A percentile compares a stretch with the other conserved stretches of the same genome.
Evolutionary conservation across 495 filamentous ascomycete genomes (phyloP).

Genomic region (Hypoxylon fragiforme): DNA sequence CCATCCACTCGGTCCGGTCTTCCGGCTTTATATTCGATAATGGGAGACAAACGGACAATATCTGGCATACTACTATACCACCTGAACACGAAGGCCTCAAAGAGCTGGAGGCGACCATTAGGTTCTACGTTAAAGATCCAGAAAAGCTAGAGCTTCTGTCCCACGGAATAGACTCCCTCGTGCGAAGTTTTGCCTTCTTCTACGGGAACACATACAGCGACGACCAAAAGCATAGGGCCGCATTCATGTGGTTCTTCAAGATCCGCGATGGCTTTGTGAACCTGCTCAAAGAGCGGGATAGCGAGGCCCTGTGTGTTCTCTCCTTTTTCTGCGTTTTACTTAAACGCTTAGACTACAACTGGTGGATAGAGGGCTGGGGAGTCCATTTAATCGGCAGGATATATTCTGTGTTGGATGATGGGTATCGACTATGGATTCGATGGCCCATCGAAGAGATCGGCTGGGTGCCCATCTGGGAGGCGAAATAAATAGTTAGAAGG

Average conservation of each 20-base stretch:
- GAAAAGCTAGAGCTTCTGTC: constrained; percentile 18
- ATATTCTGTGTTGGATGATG: constrained; percentile 40
- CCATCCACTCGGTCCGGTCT: constrained; percentile 25
- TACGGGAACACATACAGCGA: constrained; percentile 13
- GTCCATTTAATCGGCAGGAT: constrained; percentile 43
- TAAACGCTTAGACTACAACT: constrained; percentile 40
- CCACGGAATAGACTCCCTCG: constrained; percentile 25
- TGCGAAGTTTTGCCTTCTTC: constrained; percentile 26
- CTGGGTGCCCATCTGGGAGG: constrained; percentile 33
- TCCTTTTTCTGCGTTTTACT: constrained; percentile 47
- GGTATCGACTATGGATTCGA: constrained; percentile 46
- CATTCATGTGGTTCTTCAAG: constrained; percentile 47
- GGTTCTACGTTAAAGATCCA: constrained; percentile 14
- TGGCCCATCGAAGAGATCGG: constrained; percentile 50
- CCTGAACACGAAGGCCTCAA: constrained; percentile 31
- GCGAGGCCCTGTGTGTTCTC: constrained; percentile 45
- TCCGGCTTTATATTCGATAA: constrained; percentile 40
- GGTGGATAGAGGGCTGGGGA: constrained; percentile 51
- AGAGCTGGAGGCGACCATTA: constrained; percentile 25
- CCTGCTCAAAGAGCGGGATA: constrained; percentile 38
- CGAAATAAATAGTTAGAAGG: background rate
- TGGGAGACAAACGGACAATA: constrained; percentile 22
- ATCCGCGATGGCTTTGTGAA: constrained; percentile 37
- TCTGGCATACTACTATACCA: constrained; percentile 14
- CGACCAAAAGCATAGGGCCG: constrained; percentile 35